phyloP scores from a whole-genome alignment of 1,284 basidiomycete genomes.

The Clitocybe nebularis region DNA sequence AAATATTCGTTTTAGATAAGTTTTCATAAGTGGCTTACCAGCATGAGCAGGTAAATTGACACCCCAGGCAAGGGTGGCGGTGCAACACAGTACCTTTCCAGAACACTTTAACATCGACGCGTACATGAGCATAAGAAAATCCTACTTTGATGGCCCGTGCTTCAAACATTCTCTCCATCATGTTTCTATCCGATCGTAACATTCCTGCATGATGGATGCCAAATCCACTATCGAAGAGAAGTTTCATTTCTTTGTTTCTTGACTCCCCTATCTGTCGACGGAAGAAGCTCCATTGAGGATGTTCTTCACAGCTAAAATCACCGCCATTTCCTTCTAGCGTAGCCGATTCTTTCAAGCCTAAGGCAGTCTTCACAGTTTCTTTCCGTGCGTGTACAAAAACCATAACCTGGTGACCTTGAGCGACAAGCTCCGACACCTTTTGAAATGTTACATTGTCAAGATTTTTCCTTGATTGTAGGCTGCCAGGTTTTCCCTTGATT shows the following conservation, averaged over 20 bases:
- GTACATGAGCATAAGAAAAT: background rate
- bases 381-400: slow-evolving; percentile 99
- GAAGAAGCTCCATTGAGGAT: slow-evolving; percentile 76
- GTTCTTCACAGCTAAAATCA: slow-evolving; percentile 77
- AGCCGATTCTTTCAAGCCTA: slow-evolving; percentile 82
- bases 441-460: slow-evolving; percentile 90
- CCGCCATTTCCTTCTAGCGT: slow-evolving; percentile 70
- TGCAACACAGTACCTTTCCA: slow-evolving; percentile 92
- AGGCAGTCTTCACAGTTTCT: slow-evolving; percentile 94
- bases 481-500: slow-evolving; percentile 88
- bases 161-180: slow-evolving; percentile 96
- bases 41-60: slow-evolving; percentile 99
- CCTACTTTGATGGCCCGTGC: slow-evolving; percentile 85
- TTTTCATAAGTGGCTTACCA: slow-evolving; percentile 41
- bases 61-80: slow-evolving; percentile 98
- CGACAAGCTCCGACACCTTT: slow-evolving; percentile 84
- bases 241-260: slow-evolving; percentile 95
- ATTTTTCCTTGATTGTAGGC: slow-evolving; percentile 74
- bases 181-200: slow-evolving; percentile 90
- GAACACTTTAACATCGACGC: background rate
- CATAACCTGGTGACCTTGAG: slow-evolving; percentile 96
- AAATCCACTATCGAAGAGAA: slow-evolving; percentile 90
- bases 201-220: slow-evolving; percentile 99
- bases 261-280: slow-evolving; percentile 77
- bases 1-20: slow-evolving; percentile 1